phyloP scores from a whole-genome alignment of 2,329 filamentous ascomycete species.

The Escovopsis weberi region DNA sequence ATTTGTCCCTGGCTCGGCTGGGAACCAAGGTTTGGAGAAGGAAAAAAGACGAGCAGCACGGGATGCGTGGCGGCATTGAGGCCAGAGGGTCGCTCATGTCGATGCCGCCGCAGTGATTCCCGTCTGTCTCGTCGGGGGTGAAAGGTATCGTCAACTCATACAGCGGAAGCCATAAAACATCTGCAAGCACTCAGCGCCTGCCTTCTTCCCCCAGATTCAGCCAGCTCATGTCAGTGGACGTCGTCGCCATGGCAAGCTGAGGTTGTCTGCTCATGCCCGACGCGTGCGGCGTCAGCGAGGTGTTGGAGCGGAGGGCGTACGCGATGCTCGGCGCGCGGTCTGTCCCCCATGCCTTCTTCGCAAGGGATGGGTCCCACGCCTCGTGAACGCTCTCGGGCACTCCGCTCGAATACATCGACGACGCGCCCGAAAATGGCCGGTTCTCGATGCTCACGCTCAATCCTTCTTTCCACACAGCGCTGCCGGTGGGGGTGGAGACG shows the following conservation, averaged over 20 bases:
- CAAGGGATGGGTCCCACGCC: slow-evolving; percentile 34
- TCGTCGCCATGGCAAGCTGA: slow-evolving; percentile 34
- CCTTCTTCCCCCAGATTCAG: slow-evolving; percentile 48
- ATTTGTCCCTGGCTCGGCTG: too few relatives aligned
- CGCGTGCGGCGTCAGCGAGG: slow-evolving; percentile 13
- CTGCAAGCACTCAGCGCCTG: slow-evolving; percentile 9
- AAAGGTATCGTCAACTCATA: too few relatives aligned
- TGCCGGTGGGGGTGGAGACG: slow-evolving; percentile 42
- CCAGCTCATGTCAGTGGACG: slow-evolving; percentile 63
- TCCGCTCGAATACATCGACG: slow-evolving; percentile 47
- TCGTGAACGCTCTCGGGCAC: slow-evolving; percentile 49
- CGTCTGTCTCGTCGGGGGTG: too few relatives aligned
- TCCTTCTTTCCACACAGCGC: slow-evolving; percentile 38
- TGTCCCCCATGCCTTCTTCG: slow-evolving; percentile 32
- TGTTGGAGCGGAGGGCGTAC: slow-evolving; percentile 29
- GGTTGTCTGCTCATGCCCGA: slow-evolving; percentile 31
- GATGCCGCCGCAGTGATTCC: too few relatives aligned
- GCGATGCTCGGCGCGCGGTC: slow-evolving; percentile 37
- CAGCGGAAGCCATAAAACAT: too few relatives aligned
- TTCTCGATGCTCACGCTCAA: slow-evolving; percentile 45
- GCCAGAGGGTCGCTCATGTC: too few relatives aligned
- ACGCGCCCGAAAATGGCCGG: slow-evolving; percentile 34
- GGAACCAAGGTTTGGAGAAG: too few relatives aligned
- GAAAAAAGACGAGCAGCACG: too few relatives aligned
- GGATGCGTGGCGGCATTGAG: too few relatives aligned